Conservation (phyloP, 768 basidiomycete species). For the Leccinum incarnatum region DNA sequence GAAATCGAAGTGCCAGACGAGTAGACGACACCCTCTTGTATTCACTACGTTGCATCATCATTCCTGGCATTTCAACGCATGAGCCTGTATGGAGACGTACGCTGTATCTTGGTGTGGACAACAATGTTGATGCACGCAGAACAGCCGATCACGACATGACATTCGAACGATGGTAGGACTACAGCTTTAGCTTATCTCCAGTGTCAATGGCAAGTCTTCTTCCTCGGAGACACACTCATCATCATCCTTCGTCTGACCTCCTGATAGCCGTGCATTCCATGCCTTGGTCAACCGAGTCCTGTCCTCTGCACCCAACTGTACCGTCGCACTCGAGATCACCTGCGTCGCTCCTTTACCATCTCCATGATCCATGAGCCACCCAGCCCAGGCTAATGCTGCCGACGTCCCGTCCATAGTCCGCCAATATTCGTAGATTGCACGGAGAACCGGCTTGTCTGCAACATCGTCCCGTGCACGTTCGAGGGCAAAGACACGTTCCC, state of each 20-base stretch:
- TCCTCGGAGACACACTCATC: slow-evolving; percentile 10
- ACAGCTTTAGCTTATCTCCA: slow-evolving; percentile 12
- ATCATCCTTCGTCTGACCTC: slow-evolving; percentile 8
- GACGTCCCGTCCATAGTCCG: slow-evolving; percentile 34
- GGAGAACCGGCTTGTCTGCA: slow-evolving; percentile 20
- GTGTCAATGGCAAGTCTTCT: slow-evolving; percentile 13
- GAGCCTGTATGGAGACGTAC: background rate
- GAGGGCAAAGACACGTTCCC: slow-evolving; percentile 41
- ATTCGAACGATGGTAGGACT: background rate
- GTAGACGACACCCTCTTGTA: slow-evolving; percentile 44
- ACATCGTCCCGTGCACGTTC: slow-evolving; percentile 19
- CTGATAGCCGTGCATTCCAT: slow-evolving; percentile 31
- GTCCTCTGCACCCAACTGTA: slow-evolving; percentile 25
- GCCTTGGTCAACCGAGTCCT: slow-evolving; percentile 35
- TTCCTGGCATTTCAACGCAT: slow-evolving; percentile 9
- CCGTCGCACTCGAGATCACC: slow-evolving; percentile 34
- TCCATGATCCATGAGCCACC: slow-evolving; percentile 44
- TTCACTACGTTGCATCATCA: slow-evolving; percentile 14
- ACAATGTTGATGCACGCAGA: background rate
- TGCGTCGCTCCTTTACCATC: slow-evolving; percentile 40
- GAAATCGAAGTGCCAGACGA: slow-evolving; percentile 86
- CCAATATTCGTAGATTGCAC: slow-evolving; percentile 43
- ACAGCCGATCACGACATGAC: background rate
- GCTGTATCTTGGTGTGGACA: background rate
- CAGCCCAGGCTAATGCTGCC: slow-evolving; percentile 44